Conservation (phyloP, 2,329 filamentous ascomycete genomes). For the Sporothrix luriei region DNA sequence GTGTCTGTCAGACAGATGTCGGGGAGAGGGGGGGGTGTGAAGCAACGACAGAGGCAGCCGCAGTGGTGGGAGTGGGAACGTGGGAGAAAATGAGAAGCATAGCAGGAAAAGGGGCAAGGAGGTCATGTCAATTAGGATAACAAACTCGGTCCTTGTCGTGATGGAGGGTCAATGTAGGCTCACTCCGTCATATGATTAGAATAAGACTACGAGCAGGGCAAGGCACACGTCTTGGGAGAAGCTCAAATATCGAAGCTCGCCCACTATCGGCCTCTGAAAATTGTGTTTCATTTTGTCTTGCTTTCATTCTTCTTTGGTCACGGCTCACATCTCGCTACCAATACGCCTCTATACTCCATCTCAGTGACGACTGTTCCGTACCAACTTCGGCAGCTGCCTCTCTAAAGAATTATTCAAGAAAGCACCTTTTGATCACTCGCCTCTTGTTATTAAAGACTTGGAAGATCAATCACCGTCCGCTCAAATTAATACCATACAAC, state of each 20-base stretch:
- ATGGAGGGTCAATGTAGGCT: constrained; percentile 7
- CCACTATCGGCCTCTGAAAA: neutral
- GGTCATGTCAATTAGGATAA: neutral
- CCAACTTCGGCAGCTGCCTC: too few species aligned
- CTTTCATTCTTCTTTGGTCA: neutral
- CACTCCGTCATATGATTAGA: neutral
- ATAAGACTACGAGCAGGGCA: neutral
- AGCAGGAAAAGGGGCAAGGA: neutral
- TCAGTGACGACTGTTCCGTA: too few species aligned
- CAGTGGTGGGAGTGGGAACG: neutral
- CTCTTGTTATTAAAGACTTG: too few species aligned
- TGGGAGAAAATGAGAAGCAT: neutral
- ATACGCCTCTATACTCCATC: too few species aligned
- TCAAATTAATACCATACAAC: too few species aligned
- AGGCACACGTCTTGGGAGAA: neutral
- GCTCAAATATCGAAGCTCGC: constrained; percentile 5
- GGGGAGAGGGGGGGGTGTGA: neutral
- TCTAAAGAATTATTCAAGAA: too few species aligned
- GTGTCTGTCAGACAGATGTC: constrained; percentile 1
- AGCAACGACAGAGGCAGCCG: neutral
- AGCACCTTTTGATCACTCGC: too few species aligned
- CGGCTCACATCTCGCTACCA: neutral
- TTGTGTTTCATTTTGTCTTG: neutral
- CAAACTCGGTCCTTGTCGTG: neutral
- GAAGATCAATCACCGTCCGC: too few species aligned